These are phyloP conservation scores for Lactarius hengduanensis DNA, from an alignment of 768 basidiomycete genomes.

Conservation along the genomic window DNA sequence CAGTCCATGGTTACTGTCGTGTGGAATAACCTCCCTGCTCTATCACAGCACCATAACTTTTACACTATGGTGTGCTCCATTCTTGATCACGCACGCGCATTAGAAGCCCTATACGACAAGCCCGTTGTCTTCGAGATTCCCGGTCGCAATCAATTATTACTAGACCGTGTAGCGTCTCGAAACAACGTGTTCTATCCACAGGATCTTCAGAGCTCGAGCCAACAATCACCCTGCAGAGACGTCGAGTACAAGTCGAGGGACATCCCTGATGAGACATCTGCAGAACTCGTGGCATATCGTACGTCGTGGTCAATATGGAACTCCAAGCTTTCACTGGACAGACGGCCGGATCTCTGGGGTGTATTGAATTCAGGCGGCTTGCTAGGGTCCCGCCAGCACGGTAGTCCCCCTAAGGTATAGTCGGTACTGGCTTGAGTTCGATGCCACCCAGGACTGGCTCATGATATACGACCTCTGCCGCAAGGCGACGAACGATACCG, in stretches of 20 bases:
- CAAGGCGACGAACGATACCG: background rate
- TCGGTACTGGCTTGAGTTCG: slow-evolving; percentile 16
- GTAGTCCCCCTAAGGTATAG: slow-evolving; percentile 1
- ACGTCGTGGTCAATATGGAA: slow-evolving; percentile 16
- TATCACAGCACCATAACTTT: slow-evolving; percentile 18
- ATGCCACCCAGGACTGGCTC: slow-evolving; percentile 16
- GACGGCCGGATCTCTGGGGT: background rate
- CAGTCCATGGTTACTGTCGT: slow-evolving; percentile 6
- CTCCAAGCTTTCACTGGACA: background rate
- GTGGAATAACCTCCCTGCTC: slow-evolving; percentile 17
- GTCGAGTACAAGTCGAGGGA: slow-evolving; percentile 14
- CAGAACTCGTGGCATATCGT: background rate
- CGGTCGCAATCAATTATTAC: background rate
- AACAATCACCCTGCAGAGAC: background rate
- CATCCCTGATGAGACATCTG: background rate
- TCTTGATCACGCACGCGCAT: slow-evolving; percentile 6
- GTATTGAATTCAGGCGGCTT: background rate
- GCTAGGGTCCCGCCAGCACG: background rate
- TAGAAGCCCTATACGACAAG: slow-evolving; percentile 12
- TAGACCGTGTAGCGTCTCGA: slow-evolving; percentile 8
- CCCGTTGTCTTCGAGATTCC: background rate
- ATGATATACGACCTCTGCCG: slow-evolving; percentile 16
- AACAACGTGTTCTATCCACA: slow-evolving; percentile 13
- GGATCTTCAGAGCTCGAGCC: background rate
- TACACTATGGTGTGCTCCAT: background rate